These are phyloP conservation scores for Pleurostoma richardsiae DNA, from an alignment of 2,329 filamentous ascomycete genomes.

Conservation along the genomic window DNA sequence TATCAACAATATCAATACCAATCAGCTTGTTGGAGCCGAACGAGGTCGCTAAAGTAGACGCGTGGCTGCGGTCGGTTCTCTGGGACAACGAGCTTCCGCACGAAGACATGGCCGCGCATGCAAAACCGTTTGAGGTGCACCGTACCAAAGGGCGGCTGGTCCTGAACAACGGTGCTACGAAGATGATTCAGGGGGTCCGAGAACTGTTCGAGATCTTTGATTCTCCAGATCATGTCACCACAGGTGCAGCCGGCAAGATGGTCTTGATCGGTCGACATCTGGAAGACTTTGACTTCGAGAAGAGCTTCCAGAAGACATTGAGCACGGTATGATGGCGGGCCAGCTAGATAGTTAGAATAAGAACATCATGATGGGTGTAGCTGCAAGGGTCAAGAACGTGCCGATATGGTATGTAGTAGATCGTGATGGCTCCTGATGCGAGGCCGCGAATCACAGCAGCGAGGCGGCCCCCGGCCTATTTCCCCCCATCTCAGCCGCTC, in stretches of 20 bases:
- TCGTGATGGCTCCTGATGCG: too few species aligned
- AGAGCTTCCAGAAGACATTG: conserved; percentile 24
- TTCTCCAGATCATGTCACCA: conserved; percentile 25
- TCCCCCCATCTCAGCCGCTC: too few species aligned
- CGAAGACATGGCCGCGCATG: conserved; percentile 20
- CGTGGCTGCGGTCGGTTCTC: conserved; percentile 75
- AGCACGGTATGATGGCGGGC: neutral
- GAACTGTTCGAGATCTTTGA: conserved; percentile 93
- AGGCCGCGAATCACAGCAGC: too few species aligned
- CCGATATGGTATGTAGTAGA: too few species aligned
- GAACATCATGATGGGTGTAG: too few species aligned
- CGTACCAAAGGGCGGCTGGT: conserved; percentile 77
- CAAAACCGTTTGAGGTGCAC: conserved; percentile 69
- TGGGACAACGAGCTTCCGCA: conserved; percentile 70
- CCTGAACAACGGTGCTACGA: conserved; percentile 57
- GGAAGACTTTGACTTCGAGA: conserved; percentile 43
- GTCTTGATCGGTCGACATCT: conserved; percentile 59
- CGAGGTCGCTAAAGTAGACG: conserved; percentile 63
- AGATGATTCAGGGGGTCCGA: conserved; percentile 85
- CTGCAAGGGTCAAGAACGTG: too few species aligned
- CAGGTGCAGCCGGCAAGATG: conserved; percentile 43
- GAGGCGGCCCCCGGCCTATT: too few species aligned
- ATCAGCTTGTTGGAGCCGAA: conserved; percentile 53
- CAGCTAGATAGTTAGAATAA: too few species aligned
- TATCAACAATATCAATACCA: conserved; percentile 73